Evolutionary conservation across 495 filamentous ascomycete species (phyloP).

Genomic region (Oidiodendron maius): DNA sequence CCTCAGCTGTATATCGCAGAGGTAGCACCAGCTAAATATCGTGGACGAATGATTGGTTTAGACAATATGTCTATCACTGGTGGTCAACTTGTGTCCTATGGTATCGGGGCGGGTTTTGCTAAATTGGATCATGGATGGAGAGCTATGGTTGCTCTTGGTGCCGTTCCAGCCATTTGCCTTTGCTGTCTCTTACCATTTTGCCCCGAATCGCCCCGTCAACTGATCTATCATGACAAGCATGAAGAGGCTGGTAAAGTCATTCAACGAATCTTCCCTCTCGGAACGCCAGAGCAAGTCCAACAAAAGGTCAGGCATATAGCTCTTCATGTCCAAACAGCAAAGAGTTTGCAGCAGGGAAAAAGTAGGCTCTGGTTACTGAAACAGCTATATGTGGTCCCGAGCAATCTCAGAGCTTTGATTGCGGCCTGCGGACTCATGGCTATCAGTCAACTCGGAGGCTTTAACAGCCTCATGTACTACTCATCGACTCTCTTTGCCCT

Average conservation of each 20-base stretch:
- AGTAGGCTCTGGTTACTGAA: slow-evolving; percentile 34
- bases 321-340: slow-evolving; percentile 32
- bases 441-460: slow-evolving; percentile 40
- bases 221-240: slow-evolving; percentile 36
- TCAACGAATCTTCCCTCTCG: slow-evolving; percentile 31
- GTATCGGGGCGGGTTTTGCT: slow-evolving; percentile 45
- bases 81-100: slow-evolving; percentile 45
- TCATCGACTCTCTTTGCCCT: slow-evolving; percentile 43
- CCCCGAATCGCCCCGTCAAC: slow-evolving; percentile 48
- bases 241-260: slow-evolving; percentile 36
- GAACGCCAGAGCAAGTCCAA: slow-evolving; percentile 30
- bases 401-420: slow-evolving; percentile 41
- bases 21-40: slow-evolving; percentile 42
- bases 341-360: slow-evolving; percentile 28
- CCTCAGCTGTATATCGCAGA: slow-evolving; percentile 41
- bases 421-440: slow-evolving; percentile 45
- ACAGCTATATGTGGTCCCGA: slow-evolving; percentile 37
- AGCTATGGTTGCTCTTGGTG: slow-evolving; percentile 43
- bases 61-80: slow-evolving; percentile 51
- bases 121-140: slow-evolving; percentile 42
- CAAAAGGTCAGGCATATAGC: slow-evolving; percentile 33
- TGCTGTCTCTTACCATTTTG: slow-evolving; percentile 35
- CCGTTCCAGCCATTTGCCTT: slow-evolving; percentile 41
- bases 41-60: slow-evolving; percentile 48
- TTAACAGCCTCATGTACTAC: slow-evolving; percentile 46